These are phyloP conservation scores for Amyloporia xantha DNA, from an alignment of 768 basidiomycete species.

Conservation along the genomic window DNA sequence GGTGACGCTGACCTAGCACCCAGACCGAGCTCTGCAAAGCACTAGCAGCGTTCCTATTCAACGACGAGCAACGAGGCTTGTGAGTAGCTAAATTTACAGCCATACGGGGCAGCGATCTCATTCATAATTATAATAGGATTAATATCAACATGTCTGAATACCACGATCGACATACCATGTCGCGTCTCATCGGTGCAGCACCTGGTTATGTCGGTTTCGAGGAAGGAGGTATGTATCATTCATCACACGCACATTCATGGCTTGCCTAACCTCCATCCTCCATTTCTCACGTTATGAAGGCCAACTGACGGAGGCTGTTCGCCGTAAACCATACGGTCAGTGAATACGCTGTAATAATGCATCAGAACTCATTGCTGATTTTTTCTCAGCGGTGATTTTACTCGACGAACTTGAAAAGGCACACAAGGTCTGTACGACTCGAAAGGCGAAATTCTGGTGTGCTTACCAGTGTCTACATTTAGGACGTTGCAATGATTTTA, in stretches of 20 bases:
- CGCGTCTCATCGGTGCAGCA: conserved; percentile 84
- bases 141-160: conserved; percentile 98
- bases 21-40: conserved; percentile 88
- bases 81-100: conserved; percentile 36
- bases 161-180: conserved; percentile 87
- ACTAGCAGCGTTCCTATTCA: conserved; percentile 82
- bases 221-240: conserved; percentile 48
- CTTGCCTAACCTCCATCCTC: no score
- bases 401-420: conserved; percentile 72
- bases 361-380: neutral
- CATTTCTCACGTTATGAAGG: conserved; percentile 25
- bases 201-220: conserved; percentile 85
- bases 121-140: conserved; percentile 40
- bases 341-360: neutral
- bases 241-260: neutral
- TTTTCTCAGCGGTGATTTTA: conserved; percentile 46
- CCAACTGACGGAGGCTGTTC: conserved; percentile 59
- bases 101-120: no score
- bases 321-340: conserved; percentile 51
- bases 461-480: no score
- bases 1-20: conserved; percentile 6
- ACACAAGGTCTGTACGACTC: conserved; percentile 67
- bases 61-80: conserved; percentile 83
- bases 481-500: conserved; percentile 86
- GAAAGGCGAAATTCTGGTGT: no score